A percentile compares a stretch with the other conserved stretches of the same genome.
These are phyloP conservation scores for Salix koriyanagi DNA, from an alignment of 345 rosid species.

Conservation along the genomic window DNA sequence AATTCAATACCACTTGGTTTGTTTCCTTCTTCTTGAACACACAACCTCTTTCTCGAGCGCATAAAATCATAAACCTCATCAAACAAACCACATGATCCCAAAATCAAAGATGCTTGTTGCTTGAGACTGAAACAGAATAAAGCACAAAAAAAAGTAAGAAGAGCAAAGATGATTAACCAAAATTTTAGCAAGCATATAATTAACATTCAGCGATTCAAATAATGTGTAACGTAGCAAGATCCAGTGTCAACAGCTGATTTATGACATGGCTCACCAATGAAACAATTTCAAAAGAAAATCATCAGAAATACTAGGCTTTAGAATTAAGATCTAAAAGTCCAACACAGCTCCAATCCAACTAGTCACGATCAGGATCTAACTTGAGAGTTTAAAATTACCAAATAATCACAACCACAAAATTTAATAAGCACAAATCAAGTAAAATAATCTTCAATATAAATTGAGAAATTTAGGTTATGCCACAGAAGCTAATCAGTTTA, in stretches of 20 bases:
- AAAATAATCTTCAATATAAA: conserved; percentile 8
- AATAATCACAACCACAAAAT: not conserved
- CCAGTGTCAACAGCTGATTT: not conserved
- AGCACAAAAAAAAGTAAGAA: not conserved
- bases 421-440: not conserved
- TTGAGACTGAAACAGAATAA: conserved; percentile 45
- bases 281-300: not conserved
- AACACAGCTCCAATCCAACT: not conserved
- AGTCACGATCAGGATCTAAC: not conserved
- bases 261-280: not conserved
- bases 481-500: not conserved
- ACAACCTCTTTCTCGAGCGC: conserved; percentile 55
- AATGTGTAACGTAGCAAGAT: not conserved
- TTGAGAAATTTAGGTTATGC: not conserved
- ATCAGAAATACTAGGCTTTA: not conserved
- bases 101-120: conserved; percentile 51
- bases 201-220: not conserved
- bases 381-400: not conserved
- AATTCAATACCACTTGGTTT: conserved; percentile 31
- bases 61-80: conserved; percentile 54
- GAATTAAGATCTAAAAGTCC: not conserved
- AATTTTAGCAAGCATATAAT: not conserved
- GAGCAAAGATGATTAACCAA: not conserved
- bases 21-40: conserved; percentile 33
- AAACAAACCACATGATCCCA: conserved; percentile 72